Evolutionary conservation across 805 yeast species (phyloP).

Genomic region (Komagataella phaffii): DNA sequence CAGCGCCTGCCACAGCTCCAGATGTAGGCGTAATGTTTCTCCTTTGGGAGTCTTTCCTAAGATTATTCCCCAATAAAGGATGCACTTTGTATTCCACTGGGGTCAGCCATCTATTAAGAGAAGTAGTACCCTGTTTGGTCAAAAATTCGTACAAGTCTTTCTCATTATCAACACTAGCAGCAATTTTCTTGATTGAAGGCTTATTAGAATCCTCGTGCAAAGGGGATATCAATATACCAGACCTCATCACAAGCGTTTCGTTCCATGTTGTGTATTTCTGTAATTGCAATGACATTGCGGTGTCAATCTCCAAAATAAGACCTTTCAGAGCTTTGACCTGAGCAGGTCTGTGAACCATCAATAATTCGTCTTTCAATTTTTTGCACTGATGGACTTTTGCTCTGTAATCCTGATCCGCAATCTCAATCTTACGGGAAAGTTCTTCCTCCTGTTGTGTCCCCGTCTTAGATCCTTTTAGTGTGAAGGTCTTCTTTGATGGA

Average conservation of each 20-base stretch:
- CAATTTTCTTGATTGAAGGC: conserved; percentile 64
- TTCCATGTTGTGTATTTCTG: conserved; percentile 82
- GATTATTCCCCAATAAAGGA: conserved; percentile 35
- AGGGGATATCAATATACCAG: conserved; percentile 77
- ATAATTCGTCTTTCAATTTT: conserved; percentile 58
- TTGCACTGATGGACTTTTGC: conserved; percentile 63
- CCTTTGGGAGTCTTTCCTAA: neutral
- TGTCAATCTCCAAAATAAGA: conserved; percentile 74
- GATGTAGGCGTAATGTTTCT: neutral
- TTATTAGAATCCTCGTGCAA: conserved; percentile 36
- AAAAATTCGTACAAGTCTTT: conserved; percentile 66
- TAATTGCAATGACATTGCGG: conserved; percentile 78
- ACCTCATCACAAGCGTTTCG: conserved; percentile 71
- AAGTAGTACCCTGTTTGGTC: conserved; percentile 23
- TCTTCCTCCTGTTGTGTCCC: conserved; percentile 89
- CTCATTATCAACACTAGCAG: conserved; percentile 72
- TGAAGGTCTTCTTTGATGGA: conserved; percentile 71
- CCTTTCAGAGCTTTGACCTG: conserved; percentile 59
- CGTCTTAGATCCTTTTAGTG: conserved; percentile 67
- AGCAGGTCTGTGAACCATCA: conserved; percentile 66
- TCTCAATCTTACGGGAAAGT: conserved; percentile 61
- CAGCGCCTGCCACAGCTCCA: neutral
- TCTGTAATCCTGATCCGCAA: conserved; percentile 80
- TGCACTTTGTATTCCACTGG: conserved; percentile 67
- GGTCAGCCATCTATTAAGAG: conserved; percentile 25